phyloP scores from a whole-genome alignment of 2,329 filamentous ascomycete species.

The Talaromyces sp. region DNA sequence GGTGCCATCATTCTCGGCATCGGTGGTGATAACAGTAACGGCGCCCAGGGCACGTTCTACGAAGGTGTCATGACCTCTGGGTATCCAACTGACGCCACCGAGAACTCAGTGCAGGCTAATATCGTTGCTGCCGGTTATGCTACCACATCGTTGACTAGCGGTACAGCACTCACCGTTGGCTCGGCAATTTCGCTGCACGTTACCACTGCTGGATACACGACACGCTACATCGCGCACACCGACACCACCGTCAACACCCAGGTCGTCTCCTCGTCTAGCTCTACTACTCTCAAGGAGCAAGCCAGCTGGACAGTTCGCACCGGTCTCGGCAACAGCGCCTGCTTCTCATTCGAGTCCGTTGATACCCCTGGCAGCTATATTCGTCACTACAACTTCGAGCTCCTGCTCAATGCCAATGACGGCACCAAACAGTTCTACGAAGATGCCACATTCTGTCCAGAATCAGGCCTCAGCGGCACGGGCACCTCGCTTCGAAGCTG shows the following conservation, averaged over 20 bases:
- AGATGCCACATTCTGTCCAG: slow-evolving; percentile 17
- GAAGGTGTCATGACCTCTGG: slow-evolving; percentile 16
- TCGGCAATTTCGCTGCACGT: slow-evolving; percentile 6
- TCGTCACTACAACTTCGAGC: slow-evolving; percentile 14
- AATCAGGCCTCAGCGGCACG: slow-evolving; percentile 7
- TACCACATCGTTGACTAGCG: slow-evolving; percentile 10
- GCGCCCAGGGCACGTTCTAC: slow-evolving; percentile 16
- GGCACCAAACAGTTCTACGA: slow-evolving; percentile 14
- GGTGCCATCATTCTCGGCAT: slow-evolving; percentile 15
- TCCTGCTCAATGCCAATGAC: slow-evolving; percentile 12
- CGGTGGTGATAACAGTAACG: slow-evolving; percentile 13
- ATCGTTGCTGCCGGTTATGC: slow-evolving; percentile 13
- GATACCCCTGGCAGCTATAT: slow-evolving; percentile 16
- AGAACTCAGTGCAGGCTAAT: slow-evolving; percentile 12
- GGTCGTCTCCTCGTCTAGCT: slow-evolving; percentile 11
- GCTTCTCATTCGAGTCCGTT: slow-evolving; percentile 17
- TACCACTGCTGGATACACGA: slow-evolving; percentile 9
- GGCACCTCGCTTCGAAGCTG: slow-evolving; percentile 14
- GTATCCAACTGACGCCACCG: slow-evolving; percentile 11
- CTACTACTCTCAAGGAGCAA: neutral
- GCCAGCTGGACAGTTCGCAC: slow-evolving; percentile 15
- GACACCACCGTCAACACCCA: slow-evolving; percentile 12
- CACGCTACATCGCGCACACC: slow-evolving; percentile 14
- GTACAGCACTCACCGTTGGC: slow-evolving; percentile 8
- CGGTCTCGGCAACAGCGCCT: slow-evolving; percentile 13